Base-by-base conservation (phyloP, 805 yeast genomes). In the Candida ponderosae region DNA sequence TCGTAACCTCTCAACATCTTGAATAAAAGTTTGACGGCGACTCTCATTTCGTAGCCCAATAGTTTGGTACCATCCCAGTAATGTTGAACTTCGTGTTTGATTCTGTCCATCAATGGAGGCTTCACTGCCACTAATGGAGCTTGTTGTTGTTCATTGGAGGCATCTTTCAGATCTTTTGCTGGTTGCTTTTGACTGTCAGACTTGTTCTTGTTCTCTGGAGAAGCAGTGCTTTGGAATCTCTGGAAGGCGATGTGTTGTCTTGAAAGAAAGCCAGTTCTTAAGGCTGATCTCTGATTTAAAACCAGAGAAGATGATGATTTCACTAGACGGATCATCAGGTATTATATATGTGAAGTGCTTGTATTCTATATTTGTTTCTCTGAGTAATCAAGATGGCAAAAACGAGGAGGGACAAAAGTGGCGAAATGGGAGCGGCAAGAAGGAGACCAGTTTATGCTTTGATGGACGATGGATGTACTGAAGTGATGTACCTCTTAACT, bases 31-130 rank as follows among this genome's bases (percentile, higher is more conserved):
- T 86, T 83, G 31, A 85, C 75, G 2, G 96, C 83, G 31, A 93
- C 81, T 57, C 77, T 82, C 36, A 88, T 72, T 62, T 93, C 98
- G 51, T 85, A 76, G 3, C 97, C 97, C 33, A 90, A 66, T 39
- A 93, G 73, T 62, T 89, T 90, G 17, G 98, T 89, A 37, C 98
- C 98, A 53, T 79, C 84, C 96, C 96, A 86, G 60, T 88, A 89
- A 60, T 90, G 98, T 35, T 76, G 74, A 5, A 82, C 86, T 59
- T 84, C 97, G 53, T 85, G 90, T 57, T 88, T 90, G 40, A 90
- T 79, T 56, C 78, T 81, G 32, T 79, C 81, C 95, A 89, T 81
- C n/a, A 85, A 32, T 1, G 87, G 63, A 30, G 63, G 60, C 51
- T 82, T 81, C 19, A 40, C 33, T 4, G 31, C 43, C 7, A 3